Percentiles rank a stretch among this genome's conserved stretches.
phyloP scores from a whole-genome alignment of 139 green algal genomes.

The Tetradesmus lagerheimii region DNA sequence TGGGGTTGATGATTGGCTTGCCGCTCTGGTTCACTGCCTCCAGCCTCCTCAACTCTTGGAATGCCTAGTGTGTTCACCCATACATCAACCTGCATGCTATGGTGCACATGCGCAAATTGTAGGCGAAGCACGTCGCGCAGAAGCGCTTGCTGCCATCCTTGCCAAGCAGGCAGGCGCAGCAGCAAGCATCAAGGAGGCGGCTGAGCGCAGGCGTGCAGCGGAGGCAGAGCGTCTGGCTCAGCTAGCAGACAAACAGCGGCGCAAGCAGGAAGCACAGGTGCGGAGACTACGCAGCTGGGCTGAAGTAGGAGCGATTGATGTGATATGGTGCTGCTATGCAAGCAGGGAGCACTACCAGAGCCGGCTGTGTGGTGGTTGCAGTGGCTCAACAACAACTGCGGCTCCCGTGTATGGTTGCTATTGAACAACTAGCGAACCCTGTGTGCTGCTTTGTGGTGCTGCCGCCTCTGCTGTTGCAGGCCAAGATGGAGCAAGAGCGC shows the following conservation, averaged over 20 bases:
- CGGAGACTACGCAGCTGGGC: no score
- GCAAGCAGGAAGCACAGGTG: constrained; percentile 61
- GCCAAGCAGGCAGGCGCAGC: constrained; percentile 56
- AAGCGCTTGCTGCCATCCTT: constrained; percentile 59
- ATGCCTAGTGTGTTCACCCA: no score
- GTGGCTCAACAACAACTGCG: no score
- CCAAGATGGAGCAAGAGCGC: constrained; percentile 68
- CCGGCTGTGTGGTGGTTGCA: no score
- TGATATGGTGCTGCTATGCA: no score
- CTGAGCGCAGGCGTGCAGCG: constrained; percentile 49
- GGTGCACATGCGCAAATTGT: background rate
- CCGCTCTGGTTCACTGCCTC: no score
- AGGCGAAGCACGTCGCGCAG: constrained; percentile 55
- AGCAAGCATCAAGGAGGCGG: constrained; percentile 59
- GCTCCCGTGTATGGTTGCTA: no score
- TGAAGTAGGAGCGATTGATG: background rate
- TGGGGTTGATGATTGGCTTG: no score
- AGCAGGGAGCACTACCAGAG: no score
- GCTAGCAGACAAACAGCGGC: constrained; percentile 53
- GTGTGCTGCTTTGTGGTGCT: background rate
- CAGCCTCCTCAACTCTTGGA: no score
- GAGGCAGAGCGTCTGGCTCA: constrained; percentile 52
- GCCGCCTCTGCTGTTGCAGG: constrained; percentile 31
- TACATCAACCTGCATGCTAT: no score
- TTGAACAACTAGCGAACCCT: no score